Percentiles rank a stretch among this genome's conserved stretches.
phyloP scores from a whole-genome alignment of 2,329 filamentous ascomycete species.

The Aureobasidium sp. region DNA sequence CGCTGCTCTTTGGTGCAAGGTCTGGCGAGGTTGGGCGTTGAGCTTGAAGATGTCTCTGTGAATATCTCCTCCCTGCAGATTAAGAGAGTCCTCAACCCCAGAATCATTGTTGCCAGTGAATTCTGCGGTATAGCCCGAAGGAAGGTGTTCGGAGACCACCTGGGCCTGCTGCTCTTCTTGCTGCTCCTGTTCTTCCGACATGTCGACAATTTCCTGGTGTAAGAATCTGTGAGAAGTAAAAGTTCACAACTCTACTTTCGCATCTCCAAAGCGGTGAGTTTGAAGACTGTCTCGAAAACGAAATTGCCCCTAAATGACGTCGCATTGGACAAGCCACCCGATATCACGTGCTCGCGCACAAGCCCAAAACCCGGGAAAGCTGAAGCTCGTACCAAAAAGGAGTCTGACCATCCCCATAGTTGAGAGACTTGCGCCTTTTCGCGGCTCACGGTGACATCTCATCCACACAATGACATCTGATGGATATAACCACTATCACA shows the following conservation, averaged over 20 bases:
- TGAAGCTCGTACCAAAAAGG: background rate
- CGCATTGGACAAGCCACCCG: background rate
- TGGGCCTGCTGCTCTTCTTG: conserved; percentile 7
- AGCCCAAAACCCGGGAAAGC: background rate
- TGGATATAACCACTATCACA: background rate
- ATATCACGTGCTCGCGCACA: background rate
- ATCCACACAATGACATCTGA: background rate
- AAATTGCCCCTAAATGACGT: conserved; percentile 13
- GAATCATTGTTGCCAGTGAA: conserved; percentile 5
- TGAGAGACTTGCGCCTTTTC: background rate
- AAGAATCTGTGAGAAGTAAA: background rate
- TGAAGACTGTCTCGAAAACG: background rate
- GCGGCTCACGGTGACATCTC: conserved; percentile 4
- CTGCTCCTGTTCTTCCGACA: conserved; percentile 4
- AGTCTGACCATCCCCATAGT: background rate
- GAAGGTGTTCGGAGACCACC: conserved; percentile 17
- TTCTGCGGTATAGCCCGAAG: conserved; percentile 18
- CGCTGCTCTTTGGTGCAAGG: conserved; percentile 50
- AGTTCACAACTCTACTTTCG: background rate
- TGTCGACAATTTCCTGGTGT: background rate
- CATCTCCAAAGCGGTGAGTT: conserved; percentile 8
- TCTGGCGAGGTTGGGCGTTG: conserved; percentile 41
- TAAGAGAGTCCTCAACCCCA: conserved; percentile 56
- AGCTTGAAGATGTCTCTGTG: conserved; percentile 73
- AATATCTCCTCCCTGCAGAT: conserved; percentile 68